These are phyloP conservation scores for Saccharomycopsis hybrid DNA, from an alignment of 1,139 yeast genomes.

Conservation along the genomic window DNA sequence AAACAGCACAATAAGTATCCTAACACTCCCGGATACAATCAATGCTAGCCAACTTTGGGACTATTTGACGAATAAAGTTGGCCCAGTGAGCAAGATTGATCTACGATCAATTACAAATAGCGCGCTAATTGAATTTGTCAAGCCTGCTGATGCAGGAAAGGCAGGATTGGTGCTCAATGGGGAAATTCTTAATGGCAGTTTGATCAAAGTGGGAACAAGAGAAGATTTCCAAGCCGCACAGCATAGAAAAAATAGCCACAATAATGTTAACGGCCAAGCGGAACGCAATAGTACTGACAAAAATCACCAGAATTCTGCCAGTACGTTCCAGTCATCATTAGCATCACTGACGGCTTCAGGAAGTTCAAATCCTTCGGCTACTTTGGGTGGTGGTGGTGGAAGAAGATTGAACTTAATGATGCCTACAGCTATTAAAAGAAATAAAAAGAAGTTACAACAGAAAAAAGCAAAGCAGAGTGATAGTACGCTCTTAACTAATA, in stretches of 20 bases:
- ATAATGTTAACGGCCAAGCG: too few species aligned
- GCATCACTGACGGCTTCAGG: too few species aligned
- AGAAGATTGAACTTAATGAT: background rate
- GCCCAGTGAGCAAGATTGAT: constrained; percentile 37
- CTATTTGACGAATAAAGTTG: constrained; percentile 32
- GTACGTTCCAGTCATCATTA: too few species aligned
- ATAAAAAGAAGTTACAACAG: background rate
- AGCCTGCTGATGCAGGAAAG: constrained; percentile 47
- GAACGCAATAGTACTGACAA: too few species aligned
- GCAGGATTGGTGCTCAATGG: constrained; percentile 49
- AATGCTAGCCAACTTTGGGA: constrained; percentile 36
- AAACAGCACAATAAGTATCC: constrained; percentile 32
- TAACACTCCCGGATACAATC: constrained; percentile 42
- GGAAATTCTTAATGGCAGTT: constrained; percentile 24
- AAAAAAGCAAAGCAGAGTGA: background rate
- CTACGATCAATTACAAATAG: constrained; percentile 43
- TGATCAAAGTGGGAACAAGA: constrained; percentile 35
- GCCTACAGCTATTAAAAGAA: background rate
- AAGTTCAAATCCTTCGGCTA: too few species aligned
- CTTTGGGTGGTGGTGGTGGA: too few species aligned
- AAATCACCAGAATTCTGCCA: too few species aligned
- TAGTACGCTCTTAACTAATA: too few species aligned
- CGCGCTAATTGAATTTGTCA: constrained; percentile 48
- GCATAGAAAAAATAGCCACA: too few species aligned
- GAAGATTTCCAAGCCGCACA: constrained; percentile 27